These are phyloP conservation scores for Pseudogymnoascus destructans DNA, from an alignment of 2,329 filamentous ascomycete species.

Conservation along the genomic window DNA sequence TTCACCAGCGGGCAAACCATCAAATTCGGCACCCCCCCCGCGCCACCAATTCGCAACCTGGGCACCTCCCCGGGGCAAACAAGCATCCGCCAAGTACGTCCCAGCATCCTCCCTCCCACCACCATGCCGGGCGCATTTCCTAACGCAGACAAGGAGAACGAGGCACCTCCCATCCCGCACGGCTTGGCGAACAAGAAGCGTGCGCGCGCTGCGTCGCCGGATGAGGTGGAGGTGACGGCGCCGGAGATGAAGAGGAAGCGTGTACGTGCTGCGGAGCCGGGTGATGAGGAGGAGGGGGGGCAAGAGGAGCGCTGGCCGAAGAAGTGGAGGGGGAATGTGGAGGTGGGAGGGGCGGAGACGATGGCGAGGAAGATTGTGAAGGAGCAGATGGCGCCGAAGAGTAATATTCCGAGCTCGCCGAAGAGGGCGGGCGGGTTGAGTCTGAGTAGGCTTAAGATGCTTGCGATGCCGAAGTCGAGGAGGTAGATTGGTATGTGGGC, in stretches of 20 bases:
- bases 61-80: slow-evolving; percentile 45
- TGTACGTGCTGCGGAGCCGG: slow-evolving; percentile 18
- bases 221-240: slow-evolving; percentile 39
- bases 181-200: slow-evolving; percentile 56
- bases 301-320: slow-evolving; percentile 33
- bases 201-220: slow-evolving; percentile 42
- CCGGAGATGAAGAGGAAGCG: slow-evolving; percentile 45
- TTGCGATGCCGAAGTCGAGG: slow-evolving; percentile 46
- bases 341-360: slow-evolving; percentile 23
- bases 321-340: slow-evolving; percentile 36
- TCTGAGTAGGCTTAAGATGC: slow-evolving; percentile 47
- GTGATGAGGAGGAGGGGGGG: slow-evolving; percentile 29
- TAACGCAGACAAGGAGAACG: slow-evolving; percentile 39
- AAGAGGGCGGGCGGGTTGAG: slow-evolving; percentile 36
- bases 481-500: slow-evolving; percentile 25
- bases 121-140: slow-evolving; percentile 47
- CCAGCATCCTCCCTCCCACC: slow-evolving; percentile 32
- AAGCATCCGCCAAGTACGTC: slow-evolving; percentile 46
- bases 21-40: slow-evolving; percentile 36
- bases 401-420: slow-evolving; percentile 32
- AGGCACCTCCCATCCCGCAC: slow-evolving; percentile 37
- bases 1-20: slow-evolving; percentile 56
- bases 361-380: slow-evolving; percentile 25
- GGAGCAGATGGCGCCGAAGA: slow-evolving; percentile 13
- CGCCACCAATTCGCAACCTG: slow-evolving; percentile 34